A percentile compares a stretch with the other conserved stretches of the same genome.
These are phyloP conservation scores for Pseudocercospora ulei DNA, from an alignment of 2,329 filamentous ascomycete species.

Conservation along the genomic window DNA sequence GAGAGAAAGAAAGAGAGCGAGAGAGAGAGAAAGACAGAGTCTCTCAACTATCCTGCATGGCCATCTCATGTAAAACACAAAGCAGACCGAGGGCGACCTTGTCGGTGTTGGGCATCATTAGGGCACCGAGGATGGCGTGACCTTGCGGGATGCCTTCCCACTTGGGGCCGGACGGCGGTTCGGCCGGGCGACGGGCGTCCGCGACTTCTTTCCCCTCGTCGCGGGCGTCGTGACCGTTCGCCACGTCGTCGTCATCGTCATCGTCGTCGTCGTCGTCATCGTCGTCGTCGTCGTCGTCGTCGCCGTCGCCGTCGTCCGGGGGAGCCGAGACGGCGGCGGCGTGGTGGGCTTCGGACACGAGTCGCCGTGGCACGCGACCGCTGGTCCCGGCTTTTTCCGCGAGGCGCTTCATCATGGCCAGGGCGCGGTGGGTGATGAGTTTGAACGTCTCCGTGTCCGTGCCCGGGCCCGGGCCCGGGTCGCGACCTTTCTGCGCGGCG, in stretches of 20 bases:
- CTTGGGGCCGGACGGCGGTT: constrained; percentile 27
- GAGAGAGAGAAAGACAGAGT: no score
- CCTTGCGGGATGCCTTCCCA: constrained; percentile 41
- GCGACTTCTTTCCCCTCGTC: constrained; percentile 21
- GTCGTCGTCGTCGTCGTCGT: constrained; percentile 25
- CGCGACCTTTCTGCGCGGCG: constrained; percentile 18
- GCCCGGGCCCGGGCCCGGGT: constrained; percentile 24
- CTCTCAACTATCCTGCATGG: constrained; percentile 23
- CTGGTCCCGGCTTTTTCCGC: constrained; percentile 38
- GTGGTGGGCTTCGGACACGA: constrained; percentile 1
- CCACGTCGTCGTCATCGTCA: no score
- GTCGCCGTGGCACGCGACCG: constrained; percentile 20
- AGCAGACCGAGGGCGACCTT: constrained; percentile 38
- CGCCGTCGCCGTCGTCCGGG: constrained; percentile 14
- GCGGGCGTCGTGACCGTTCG: not conserved
- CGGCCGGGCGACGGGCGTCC: no score
- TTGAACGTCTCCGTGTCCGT: constrained; percentile 31
- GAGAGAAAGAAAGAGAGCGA: no score
- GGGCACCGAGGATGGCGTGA: constrained; percentile 41
- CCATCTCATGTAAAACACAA: constrained; percentile 34
- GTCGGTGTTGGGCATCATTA: constrained; percentile 40
- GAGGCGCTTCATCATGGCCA: constrained; percentile 42
- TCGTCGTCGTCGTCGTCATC: no score
- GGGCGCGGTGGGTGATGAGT: constrained; percentile 38
- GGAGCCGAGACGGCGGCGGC: constrained; percentile 10